Evolutionary conservation across 1,284 basidiomycete species (phyloP), one percentile per base, ranked within the genome.

Genomic region (Coniferiporia weirii): DNA sequence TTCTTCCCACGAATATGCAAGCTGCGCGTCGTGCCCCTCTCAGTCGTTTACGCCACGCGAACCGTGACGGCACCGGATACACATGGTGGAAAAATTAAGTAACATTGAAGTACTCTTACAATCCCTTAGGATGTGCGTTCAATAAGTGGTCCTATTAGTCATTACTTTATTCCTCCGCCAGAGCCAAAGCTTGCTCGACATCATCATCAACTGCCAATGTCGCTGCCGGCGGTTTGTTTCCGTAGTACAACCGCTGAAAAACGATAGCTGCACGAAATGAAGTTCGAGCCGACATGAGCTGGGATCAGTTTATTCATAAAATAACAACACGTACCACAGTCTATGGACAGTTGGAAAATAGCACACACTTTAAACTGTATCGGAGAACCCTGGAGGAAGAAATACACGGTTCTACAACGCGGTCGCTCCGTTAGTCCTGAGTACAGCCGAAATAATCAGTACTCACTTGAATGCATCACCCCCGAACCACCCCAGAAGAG

Each of bases 381-480:
- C 1, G 88, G 86, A 0, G 84, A 86, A 10, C 75, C 68, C 67
- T 85, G 80, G 47, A 84, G 62, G 71, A 92, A 91, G 72, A 92
- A 93, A 68, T 93, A 93, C 4, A 78, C 77, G n/a, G 84, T 82
- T 69, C 90, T 92, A 52, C 3, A 65, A 59, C 60, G 64, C 43
- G 47, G 52, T 59, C 63, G 63, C 40, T 13, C 19, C 1, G 17
- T 45, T 48, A 13, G 56, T 17, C 19, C 3, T 46, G 8, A 46
- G 44, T 40, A 40, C 9, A 46, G 2, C 44, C 12, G 17, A 46
- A 50, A 52, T 56, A 47, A 56, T 9, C 44, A 19, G 8, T 52
- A 63, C 80, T 65, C 64, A 91, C 91, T 93, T 93, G 81, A 87
- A 92, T 7, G 82, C 71, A 72, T 93, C 91, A 63, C 90, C 90